A percentile compares a stretch with the other conserved stretches of the same genome.
Evolutionary conservation across 106 monocot genomes (phyloP).

Genomic region (Apostasia ramifera): DNA sequence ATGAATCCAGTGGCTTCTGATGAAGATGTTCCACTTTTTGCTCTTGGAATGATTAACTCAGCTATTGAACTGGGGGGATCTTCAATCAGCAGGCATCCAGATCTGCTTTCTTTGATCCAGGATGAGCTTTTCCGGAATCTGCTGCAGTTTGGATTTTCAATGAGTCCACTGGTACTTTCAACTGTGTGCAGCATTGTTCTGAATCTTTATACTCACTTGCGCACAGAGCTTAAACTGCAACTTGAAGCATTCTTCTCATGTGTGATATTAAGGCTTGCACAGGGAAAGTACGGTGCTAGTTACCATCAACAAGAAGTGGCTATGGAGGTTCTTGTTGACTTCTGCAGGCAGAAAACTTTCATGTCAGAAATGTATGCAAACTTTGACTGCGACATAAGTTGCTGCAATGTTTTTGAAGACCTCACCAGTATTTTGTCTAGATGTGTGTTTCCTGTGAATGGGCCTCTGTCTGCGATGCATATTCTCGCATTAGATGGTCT

Average conservation of each 20-base stretch:
- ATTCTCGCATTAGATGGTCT: conserved; percentile 73
- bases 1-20: conserved; percentile 68
- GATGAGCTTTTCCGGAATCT: conserved; percentile 84
- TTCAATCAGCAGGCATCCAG: conserved; percentile 53
- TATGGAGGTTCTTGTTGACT: conserved; percentile 84
- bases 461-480: conserved; percentile 55
- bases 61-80: conserved; percentile 76
- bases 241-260: conserved; percentile 93
- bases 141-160: conserved; percentile 89
- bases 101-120: conserved; percentile 65
- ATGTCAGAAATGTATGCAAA: conserved; percentile 89
- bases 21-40: conserved; percentile 93
- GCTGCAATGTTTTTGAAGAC: conserved; percentile 75
- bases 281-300: conserved; percentile 61
- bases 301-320: conserved; percentile 97
- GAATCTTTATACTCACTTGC: conserved; percentile 76
- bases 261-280: conserved; percentile 79
- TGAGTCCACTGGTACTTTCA: conserved; percentile 81
- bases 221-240: conserved; percentile 74
- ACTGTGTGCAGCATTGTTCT: conserved; percentile 88
- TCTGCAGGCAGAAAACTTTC: conserved; percentile 72
- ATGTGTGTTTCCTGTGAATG: conserved; percentile 66
- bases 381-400: conserved; percentile 78
- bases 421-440: conserved; percentile 70
- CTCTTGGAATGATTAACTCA: conserved; percentile 79